Percentiles rank a stretch among this genome's conserved stretches.
Evolutionary conservation across 768 basidiomycete species (phyloP).

Genomic region (Pisolithus orientalis): DNA sequence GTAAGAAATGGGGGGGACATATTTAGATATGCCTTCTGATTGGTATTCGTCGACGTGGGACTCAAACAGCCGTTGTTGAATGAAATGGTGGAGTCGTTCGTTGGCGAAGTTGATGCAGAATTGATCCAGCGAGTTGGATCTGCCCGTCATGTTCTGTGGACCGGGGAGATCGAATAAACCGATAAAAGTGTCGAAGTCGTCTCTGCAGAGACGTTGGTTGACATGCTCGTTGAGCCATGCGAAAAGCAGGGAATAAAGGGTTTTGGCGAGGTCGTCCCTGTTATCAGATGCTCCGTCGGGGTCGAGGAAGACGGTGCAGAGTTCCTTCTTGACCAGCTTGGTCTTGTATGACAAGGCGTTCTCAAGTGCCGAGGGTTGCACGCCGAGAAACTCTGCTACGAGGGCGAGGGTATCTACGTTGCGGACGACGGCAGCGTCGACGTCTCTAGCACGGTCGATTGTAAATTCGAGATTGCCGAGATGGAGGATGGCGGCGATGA

Average conservation of each 20-base stretch:
- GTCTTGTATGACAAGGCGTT: slow-evolving; percentile 84
- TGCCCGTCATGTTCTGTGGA: no score
- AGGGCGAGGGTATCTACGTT: slow-evolving; percentile 75
- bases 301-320: slow-evolving; percentile 96
- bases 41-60: no score
- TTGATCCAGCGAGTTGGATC: no score
- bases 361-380: slow-evolving; percentile 67
- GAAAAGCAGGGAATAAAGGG: slow-evolving; percentile 92
- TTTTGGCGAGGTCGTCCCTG: slow-evolving; percentile 29
- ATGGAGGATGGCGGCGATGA: slow-evolving; percentile 92
- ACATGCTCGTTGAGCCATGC: slow-evolving; percentile 95
- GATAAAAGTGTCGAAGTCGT: slow-evolving; percentile 31
- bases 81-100: no score
- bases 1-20: no score
- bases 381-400: slow-evolving; percentile 91
- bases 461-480: slow-evolving; percentile 94
- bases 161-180: no score
- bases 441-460: slow-evolving; percentile 74
- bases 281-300: slow-evolving; percentile 91
- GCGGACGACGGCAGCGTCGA: slow-evolving; percentile 88
- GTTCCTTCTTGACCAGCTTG: slow-evolving; percentile 87
- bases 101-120: no score
- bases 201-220: slow-evolving; percentile 90
- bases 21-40: no score
- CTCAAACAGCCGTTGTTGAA: no score